Conservation (phyloP, 768 basidiomycete genomes). For the Mrakia hoshinonis region DNA sequence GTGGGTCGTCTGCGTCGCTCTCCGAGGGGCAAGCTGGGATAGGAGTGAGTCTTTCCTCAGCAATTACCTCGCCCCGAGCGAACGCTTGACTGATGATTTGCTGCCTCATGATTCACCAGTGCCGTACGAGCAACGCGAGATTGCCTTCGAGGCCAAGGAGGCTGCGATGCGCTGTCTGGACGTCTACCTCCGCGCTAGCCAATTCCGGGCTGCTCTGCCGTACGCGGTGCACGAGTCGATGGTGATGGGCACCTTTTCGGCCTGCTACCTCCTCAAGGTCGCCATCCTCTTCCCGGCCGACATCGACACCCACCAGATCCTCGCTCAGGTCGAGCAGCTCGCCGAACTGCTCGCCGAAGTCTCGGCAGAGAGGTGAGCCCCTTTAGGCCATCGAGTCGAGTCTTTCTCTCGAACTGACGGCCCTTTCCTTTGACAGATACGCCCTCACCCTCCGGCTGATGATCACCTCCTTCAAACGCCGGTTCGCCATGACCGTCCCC, state of each 20-base stretch:
- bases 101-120: not conserved
- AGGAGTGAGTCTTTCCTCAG: not conserved
- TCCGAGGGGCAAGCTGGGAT: conserved; percentile 82
- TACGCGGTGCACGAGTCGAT: conserved; percentile 90
- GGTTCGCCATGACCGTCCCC: conserved; percentile 55
- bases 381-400: not conserved
- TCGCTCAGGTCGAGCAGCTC: conserved; percentile 77
- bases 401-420: not conserved
- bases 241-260: conserved; percentile 48
- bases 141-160: conserved; percentile 91
- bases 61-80: not conserved
- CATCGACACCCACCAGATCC: conserved; percentile 66
- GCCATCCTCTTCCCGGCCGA: conserved; percentile 83
- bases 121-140: conserved; percentile 10
- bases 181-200: conserved; percentile 62
- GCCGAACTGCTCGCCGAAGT: conserved; percentile 84
- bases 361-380: conserved; percentile 69
- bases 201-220: conserved; percentile 63
- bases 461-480: conserved; percentile 83
- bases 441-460: conserved; percentile 84
- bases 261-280: conserved; percentile 29
- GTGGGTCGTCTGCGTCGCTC: conserved; percentile 86
- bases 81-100: not conserved
- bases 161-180: conserved; percentile 77
- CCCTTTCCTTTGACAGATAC: conserved; percentile 49